phyloP scores from a whole-genome alignment of 2,329 filamentous ascomycete genomes.

The Lomentospora prolificans region DNA sequence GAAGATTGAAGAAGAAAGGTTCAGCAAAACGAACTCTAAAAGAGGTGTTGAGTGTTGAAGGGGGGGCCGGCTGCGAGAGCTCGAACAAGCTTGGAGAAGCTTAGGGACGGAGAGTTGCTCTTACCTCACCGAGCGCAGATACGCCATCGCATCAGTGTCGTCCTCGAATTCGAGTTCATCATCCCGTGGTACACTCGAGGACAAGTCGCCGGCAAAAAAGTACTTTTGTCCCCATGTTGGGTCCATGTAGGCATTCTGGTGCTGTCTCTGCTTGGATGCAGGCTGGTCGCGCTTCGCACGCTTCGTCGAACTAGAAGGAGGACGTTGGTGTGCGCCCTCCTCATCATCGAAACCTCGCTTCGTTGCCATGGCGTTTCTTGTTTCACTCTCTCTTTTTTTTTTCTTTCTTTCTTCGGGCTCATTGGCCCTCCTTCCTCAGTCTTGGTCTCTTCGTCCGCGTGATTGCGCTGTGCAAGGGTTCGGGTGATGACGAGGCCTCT shows the following conservation, averaged over 20 bases:
- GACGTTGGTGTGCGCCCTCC: background rate
- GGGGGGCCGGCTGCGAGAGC: background rate
- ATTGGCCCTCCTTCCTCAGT: too few relatives aligned
- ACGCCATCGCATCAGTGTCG: constrained; percentile 57
- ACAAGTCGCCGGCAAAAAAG: constrained; percentile 55
- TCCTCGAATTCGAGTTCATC: constrained; percentile 59
- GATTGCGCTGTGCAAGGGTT: too few relatives aligned
- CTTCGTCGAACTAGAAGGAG: constrained; percentile 4
- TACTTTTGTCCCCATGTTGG: constrained; percentile 62
- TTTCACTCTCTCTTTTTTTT: background rate
- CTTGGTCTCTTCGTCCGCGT: too few relatives aligned
- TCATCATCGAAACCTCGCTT: constrained; percentile 4
- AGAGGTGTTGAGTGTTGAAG: background rate
- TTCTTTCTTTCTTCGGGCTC: background rate
- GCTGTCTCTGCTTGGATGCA: constrained; percentile 24
- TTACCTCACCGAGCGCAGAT: constrained; percentile 63
- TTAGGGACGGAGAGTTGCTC: constrained; percentile 15
- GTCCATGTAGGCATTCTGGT: constrained; percentile 41
- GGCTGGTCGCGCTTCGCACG: constrained; percentile 16
- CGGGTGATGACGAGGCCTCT: background rate
- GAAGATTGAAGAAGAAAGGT: constrained; percentile 7
- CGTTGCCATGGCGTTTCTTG: background rate
- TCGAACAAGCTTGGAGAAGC: constrained; percentile 21
- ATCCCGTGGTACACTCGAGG: constrained; percentile 33
- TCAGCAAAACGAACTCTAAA: constrained; percentile 9